Evolutionary conservation across 352 stramenopile genomes (phyloP).

Genomic region (Globisporangium acanthophoron): DNA sequence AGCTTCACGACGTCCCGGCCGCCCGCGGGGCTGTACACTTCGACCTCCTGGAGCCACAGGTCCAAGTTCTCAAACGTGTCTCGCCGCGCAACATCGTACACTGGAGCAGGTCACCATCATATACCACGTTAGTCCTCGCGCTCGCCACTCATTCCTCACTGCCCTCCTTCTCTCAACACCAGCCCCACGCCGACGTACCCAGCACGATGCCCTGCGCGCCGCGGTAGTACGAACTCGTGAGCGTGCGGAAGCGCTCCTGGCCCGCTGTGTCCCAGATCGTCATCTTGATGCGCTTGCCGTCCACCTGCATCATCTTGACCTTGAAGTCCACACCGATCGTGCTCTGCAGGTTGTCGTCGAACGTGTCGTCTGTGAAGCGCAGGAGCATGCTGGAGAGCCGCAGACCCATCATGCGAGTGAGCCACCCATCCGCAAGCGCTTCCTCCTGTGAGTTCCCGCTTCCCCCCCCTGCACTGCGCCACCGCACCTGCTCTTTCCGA

Average conservation of each 20-base stretch:
- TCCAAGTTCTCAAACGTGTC: slow-evolving; percentile 98
- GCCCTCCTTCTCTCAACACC: not conserved
- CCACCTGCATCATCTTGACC: slow-evolving; percentile 96
- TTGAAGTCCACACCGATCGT: slow-evolving; percentile 98
- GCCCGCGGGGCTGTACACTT: slow-evolving; percentile 94
- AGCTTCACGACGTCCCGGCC: slow-evolving; percentile 96
- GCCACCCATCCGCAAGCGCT: not conserved
- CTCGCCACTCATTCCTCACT: not conserved
- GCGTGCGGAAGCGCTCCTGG: slow-evolving; percentile 96
- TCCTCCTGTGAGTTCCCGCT: too few species aligned
- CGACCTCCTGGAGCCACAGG: slow-evolving; percentile 97
- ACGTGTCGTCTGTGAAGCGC: slow-evolving; percentile 97
- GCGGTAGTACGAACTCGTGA: slow-evolving; percentile 97
- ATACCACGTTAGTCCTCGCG: not conserved
- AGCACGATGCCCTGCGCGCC: slow-evolving; percentile 97
- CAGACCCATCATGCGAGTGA: not conserved
- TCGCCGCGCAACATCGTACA: slow-evolving; percentile 95
- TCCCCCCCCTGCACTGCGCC: too few species aligned
- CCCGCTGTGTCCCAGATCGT: slow-evolving; percentile 99
- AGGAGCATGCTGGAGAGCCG: slow-evolving; percentile 89
- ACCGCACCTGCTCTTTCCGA: slow-evolving; percentile 94
- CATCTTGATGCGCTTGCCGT: slow-evolving; percentile 96
- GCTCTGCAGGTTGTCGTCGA: slow-evolving; percentile 97
- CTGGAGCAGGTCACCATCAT: slow-evolving; percentile 19
- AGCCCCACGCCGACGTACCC: slow-evolving; percentile 30